These are phyloP conservation scores for Hymenoscyphus salicellus DNA, from an alignment of 2,329 filamentous ascomycete genomes.

Conservation along the genomic window DNA sequence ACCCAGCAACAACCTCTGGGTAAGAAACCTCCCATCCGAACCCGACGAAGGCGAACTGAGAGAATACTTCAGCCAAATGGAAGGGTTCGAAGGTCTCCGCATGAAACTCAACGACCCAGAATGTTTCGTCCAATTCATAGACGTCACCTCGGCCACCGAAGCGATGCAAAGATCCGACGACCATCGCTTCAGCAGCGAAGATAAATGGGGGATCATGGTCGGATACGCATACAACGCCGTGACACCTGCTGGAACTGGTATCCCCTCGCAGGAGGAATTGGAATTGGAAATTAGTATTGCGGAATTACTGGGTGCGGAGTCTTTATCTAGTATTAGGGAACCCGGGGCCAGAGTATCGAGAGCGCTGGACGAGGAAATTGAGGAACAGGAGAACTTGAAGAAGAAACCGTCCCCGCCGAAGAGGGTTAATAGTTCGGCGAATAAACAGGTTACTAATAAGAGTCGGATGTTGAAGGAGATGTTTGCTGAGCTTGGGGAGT, in stretches of 20 bases:
- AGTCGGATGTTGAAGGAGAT: constrained; percentile 12
- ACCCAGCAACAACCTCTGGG: constrained; percentile 15
- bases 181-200: constrained; percentile 12
- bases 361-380: neutral
- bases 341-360: neutral
- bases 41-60: constrained; percentile 13
- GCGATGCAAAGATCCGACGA: constrained; percentile 12
- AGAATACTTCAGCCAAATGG: constrained; percentile 8
- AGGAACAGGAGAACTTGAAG: constrained; percentile 4
- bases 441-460: constrained; percentile 14
- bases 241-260: neutral
- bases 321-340: constrained; percentile 4
- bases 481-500: constrained; percentile 10
- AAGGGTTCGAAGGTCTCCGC: constrained; percentile 11
- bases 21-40: constrained; percentile 10
- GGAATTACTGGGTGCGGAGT: constrained; percentile 6
- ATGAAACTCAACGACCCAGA: constrained; percentile 16
- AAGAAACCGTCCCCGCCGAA: neutral
- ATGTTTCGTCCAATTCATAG: constrained; percentile 16
- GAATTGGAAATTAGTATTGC: constrained; percentile 13
- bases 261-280: constrained; percentile 11
- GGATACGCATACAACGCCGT: constrained; percentile 12
- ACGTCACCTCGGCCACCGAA: neutral
- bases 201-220: constrained; percentile 17
- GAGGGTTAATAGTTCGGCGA: neutral